Evolutionary conservation across 768 basidiomycete genomes (phyloP).

Genomic region (Suillus subluteus): DNA sequence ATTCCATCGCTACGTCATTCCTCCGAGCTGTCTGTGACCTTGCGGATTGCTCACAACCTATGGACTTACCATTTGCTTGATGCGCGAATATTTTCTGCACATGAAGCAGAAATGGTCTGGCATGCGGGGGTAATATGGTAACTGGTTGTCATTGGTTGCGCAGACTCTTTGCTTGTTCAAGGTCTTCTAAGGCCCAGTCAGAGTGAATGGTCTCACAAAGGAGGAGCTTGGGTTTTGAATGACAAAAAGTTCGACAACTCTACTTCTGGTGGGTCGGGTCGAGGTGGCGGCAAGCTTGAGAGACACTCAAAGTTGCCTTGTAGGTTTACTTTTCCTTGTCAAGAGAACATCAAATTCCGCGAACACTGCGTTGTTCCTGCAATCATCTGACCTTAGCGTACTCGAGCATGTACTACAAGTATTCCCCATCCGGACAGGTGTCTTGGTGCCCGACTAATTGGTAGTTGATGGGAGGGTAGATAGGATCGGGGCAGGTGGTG

Average conservation of each 20-base stretch:
- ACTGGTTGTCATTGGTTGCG: conserved; percentile 60
- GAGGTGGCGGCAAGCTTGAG: neutral
- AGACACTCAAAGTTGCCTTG: conserved; percentile 22
- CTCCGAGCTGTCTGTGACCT: conserved; percentile 55
- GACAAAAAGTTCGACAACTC: conserved; percentile 22
- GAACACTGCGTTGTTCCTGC: conserved; percentile 56
- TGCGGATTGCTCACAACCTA: conserved; percentile 70
- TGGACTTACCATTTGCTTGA: conserved; percentile 73
- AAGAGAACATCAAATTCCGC: conserved; percentile 22
- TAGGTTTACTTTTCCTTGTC: conserved; percentile 52
- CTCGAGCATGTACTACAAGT: conserved; percentile 71
- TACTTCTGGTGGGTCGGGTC: conserved; percentile 23
- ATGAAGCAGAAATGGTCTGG: conserved; percentile 34
- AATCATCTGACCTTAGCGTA: conserved; percentile 56
- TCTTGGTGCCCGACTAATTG: conserved; percentile 79
- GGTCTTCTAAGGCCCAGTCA: conserved; percentile 32
- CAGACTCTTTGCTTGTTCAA: conserved; percentile 37
- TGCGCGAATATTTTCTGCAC: conserved; percentile 54
- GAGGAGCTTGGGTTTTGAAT: conserved; percentile 20
- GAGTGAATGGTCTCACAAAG: conserved; percentile 24
- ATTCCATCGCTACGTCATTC: conserved; percentile 41
- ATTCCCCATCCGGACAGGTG: conserved; percentile 86
- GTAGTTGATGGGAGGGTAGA: conserved; percentile 59
- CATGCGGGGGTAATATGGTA: conserved; percentile 51
- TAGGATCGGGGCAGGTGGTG: conserved; percentile 67